Percentiles rank a stretch among this genome's conserved stretches.
Evolutionary conservation across 305 asterid genomes (phyloP).

Genomic region (Solanum hybrid): DNA sequence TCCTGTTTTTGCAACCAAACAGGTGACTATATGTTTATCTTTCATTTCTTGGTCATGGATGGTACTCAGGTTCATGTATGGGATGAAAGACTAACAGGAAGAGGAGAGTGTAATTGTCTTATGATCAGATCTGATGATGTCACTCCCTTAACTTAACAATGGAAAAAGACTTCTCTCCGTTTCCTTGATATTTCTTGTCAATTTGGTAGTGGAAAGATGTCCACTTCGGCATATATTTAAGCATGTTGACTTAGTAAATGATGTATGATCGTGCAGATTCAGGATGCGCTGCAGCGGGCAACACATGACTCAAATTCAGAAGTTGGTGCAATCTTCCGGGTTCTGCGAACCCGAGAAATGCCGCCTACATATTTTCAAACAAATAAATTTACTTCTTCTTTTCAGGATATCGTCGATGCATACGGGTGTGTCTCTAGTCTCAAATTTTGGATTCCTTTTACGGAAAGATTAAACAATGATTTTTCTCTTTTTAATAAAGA

Average conservation of each 20-base stretch:
- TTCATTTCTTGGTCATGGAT: background rate
- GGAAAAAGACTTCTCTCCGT: background rate
- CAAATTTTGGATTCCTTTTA: background rate
- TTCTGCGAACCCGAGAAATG: slow-evolving; percentile 82
- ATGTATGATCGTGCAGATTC: slow-evolving; percentile 49
- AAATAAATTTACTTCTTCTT: slow-evolving; percentile 85
- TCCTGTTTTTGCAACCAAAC: slow-evolving; percentile 82
- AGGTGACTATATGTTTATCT: slow-evolving; percentile 34
- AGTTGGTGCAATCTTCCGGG: slow-evolving; percentile 90
- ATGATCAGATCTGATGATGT: background rate
- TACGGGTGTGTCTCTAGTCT: slow-evolving; percentile 71
- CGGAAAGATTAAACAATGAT: background rate
- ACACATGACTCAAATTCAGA: slow-evolving; percentile 82
- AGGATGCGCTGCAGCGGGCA: slow-evolving; percentile 75
- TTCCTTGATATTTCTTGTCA: background rate
- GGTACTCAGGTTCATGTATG: background rate
- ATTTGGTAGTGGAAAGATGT: background rate
- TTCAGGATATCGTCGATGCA: slow-evolving; percentile 94
- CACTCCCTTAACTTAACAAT: background rate
- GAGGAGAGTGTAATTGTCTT: background rate
- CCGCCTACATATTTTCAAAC: slow-evolving; percentile 93
- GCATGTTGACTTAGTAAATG: slow-evolving; percentile 5
- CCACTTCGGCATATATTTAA: background rate
- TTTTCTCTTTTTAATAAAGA: background rate
- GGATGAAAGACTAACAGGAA: slow-evolving; percentile 2